Evolutionary conservation across 768 basidiomycete species (phyloP), one percentile per base, ranked within the genome.

Genomic region (Stropharia rugosoannulata): DNA sequence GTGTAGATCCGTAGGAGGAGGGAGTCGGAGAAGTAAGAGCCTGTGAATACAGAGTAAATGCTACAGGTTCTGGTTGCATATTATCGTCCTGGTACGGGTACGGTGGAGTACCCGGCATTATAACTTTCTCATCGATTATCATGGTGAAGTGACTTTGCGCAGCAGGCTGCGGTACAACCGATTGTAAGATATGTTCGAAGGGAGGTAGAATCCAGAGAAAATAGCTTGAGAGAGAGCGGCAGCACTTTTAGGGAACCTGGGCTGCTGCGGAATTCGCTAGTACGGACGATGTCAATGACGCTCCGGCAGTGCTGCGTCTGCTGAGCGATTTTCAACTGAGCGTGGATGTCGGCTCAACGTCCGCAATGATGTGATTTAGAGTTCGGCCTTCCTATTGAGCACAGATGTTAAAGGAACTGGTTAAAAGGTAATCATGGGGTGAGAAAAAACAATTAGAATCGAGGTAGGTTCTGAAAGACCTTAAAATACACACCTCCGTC

Each of bases 111-210:
- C 41, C 15, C 7, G 40, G 41, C 55, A 56, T 56, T 38, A 56
- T 49, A 16, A 56, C 16, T 44, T 56, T 57, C 25, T 52, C 50
- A 53, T 58, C 47, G 29, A 54, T 40, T 37, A 54, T 49, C 49
- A 58, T 49, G 13, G 27, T 46, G 51, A 15, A 8, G 27, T 11
- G 5, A 51, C 22, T 40, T 5, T 36, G 29, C 9, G 12, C 7
- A 12, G 32, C 1, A 35, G 15, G 18, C 13, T 15, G 12, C 15
- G n/a, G 49, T 39, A 32, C n/a, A 15, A 38, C 11, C 25, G 19
- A 19, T n/a, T 2, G 36, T 15, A 50, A 16, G 38, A 50, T 50
- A 25, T 13, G 38, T 50, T 11, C 38, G 9, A 19, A 13, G 25
- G 16, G 3, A 19, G 18, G 18, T 29, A 25, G 9, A 27, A 15